phyloP scores from a whole-genome alignment of 345 rosid species.

The Microthlaspi erraticum region DNA sequence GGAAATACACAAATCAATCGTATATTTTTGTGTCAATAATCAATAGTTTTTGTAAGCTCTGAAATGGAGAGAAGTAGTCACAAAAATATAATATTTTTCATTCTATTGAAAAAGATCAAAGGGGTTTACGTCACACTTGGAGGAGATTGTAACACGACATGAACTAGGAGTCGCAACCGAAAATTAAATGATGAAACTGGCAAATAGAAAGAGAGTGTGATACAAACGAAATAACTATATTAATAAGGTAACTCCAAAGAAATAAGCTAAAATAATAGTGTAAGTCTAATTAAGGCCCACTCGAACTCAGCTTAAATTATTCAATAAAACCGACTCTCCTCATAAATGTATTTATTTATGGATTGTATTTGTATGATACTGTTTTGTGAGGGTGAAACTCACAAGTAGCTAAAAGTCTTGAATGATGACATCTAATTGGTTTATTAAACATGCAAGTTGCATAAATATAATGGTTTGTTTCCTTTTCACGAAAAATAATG shows the following conservation, averaged over 20 bases:
- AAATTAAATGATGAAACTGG: conserved; percentile 22
- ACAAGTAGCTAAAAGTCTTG: neutral
- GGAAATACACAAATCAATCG: conserved; percentile 7
- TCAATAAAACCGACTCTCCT: conserved; percentile 22
- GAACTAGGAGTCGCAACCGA: conserved; percentile 21
- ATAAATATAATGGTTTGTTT: neutral
- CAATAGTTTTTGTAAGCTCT: conserved; percentile 2
- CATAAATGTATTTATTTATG: neutral
- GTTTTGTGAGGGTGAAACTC: neutral
- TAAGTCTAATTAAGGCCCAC: conserved; percentile 22
- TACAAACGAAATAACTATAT: neutral
- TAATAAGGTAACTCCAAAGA: neutral
- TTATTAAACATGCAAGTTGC: conserved; percentile 26
- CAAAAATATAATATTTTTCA: neutral
- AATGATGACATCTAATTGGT: conserved; percentile 4
- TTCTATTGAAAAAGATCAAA: conserved; percentile 15
- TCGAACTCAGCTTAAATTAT: conserved; percentile 8
- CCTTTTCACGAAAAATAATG: neutral
- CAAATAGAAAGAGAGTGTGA: conserved; percentile 11
- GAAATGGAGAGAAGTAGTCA: neutral
- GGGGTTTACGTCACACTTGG: conserved; percentile 43
- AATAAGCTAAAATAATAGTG: neutral
- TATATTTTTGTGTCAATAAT: neutral
- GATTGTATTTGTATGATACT: neutral
- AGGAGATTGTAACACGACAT: conserved; percentile 34